Percentiles rank a stretch among this genome's conserved stretches.
These are phyloP conservation scores for Ganoderma lingzhi DNA, from an alignment of 1,284 basidiomycete species.

Conservation along the genomic window DNA sequence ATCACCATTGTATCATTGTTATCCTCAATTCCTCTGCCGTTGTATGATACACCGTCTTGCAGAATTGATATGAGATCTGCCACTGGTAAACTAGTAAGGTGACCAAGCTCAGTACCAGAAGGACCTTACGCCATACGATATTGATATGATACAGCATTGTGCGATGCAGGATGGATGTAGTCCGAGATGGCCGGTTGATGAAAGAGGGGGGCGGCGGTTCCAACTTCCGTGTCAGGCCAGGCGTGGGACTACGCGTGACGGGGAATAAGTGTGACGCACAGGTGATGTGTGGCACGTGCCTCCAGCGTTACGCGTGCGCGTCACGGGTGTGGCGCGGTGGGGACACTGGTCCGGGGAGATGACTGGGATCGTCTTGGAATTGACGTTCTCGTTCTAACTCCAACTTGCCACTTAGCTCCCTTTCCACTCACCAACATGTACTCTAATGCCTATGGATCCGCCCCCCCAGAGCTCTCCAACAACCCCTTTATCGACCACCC, in stretches of 20 bases:
- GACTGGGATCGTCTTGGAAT: background rate
- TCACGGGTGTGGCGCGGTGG: background rate
- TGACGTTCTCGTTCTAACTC: background rate
- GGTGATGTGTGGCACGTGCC: slow-evolving; percentile 2
- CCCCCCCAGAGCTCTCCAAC: slow-evolving; percentile 46
- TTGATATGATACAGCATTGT: no score
- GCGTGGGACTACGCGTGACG: background rate
- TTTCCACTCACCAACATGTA: slow-evolving; percentile 33
- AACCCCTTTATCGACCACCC: slow-evolving; percentile 50
- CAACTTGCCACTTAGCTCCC: background rate
- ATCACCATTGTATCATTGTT: slow-evolving; percentile 11
- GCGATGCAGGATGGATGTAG: background rate
- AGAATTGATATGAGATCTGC: no score
- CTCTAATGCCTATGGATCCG: slow-evolving; percentile 39
- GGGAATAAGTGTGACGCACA: background rate
- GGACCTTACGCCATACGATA: no score
- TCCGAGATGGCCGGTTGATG: no score
- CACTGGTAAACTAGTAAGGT: no score
- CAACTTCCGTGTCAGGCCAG: no score
- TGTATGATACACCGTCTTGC: background rate
- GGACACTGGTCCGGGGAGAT: background rate
- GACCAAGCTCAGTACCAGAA: no score
- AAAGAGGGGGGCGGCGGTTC: no score
- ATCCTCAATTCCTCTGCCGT: background rate
- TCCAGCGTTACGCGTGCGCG: background rate